These are phyloP conservation scores for Fusarium miscanthi DNA, from an alignment of 2,329 filamentous ascomycete species.

Conservation along the genomic window DNA sequence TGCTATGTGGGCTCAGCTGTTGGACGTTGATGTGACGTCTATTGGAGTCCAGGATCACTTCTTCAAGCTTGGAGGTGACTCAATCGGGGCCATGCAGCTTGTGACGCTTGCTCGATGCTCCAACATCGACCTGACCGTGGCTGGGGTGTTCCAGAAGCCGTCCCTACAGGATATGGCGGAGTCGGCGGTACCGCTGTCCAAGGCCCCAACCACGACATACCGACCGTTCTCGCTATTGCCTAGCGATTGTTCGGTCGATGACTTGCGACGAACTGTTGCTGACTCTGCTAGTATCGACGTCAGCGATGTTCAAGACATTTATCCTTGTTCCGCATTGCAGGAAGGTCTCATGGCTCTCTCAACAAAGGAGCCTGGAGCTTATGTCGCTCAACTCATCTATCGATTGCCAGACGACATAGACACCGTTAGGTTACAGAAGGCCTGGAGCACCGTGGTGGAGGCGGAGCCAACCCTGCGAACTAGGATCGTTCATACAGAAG, in stretches of 20 bases:
- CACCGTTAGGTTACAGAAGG: slow-evolving; percentile 20
- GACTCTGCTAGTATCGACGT: neutral
- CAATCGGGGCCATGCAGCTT: slow-evolving; percentile 39
- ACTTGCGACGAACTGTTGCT: neutral
- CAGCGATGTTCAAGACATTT: slow-evolving; percentile 15
- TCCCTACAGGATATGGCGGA: slow-evolving; percentile 35
- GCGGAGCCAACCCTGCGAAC: slow-evolving; percentile 31
- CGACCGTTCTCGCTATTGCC: slow-evolving; percentile 29
- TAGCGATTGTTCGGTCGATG: neutral
- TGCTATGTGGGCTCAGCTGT: slow-evolving; percentile 28
- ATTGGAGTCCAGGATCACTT: slow-evolving; percentile 52
- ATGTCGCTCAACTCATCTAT: slow-evolving; percentile 39
- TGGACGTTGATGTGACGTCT: neutral
- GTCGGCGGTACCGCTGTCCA: slow-evolving; percentile 28
- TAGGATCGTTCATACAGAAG: slow-evolving; percentile 34
- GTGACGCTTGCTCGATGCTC: slow-evolving; percentile 50
- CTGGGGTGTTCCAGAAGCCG: slow-evolving; percentile 54
- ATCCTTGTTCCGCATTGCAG: slow-evolving; percentile 38
- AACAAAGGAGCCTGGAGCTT: slow-evolving; percentile 24
- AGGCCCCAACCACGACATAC: neutral
- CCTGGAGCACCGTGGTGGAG: slow-evolving; percentile 18
- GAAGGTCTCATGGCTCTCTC: slow-evolving; percentile 42
- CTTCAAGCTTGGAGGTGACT: slow-evolving; percentile 57
- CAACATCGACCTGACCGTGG: slow-evolving; percentile 55
- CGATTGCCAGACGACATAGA: slow-evolving; percentile 18